Base-by-base conservation (phyloP, 129 eudicot species). In the Arctium lappa region DNA sequence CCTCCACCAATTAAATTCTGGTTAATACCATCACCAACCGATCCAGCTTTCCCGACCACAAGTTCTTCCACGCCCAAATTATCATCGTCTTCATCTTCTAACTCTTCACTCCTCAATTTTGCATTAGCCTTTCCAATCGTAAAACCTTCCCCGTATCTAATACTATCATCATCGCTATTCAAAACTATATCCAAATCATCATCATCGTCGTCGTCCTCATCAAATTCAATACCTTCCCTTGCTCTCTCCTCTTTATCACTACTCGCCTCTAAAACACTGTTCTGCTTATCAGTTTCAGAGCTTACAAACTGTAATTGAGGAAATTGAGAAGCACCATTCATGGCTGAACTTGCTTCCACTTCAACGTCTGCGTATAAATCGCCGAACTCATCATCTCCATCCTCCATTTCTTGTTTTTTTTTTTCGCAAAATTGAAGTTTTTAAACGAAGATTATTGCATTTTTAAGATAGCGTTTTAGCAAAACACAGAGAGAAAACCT, bases 281-380 rank as follows among this genome's bases (percentile, higher is more conserved):
- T 77, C 37, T 2, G 77, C 1, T 11, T 75, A 63, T 13, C 85
- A 33, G 13, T 62, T 63, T 62, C 77, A 50, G 29, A 44, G 77
- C 60, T 48, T 32, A 77, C 74, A 18, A 68, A 6, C 72, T 79
- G 36, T 68, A 82, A 48, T 27, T 80, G 60, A n/a, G 87, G 65
- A 38, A 34, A 30, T 16, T 71, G 80, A 10, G 80, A 78, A 44
- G 74, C 85, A 46, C 72, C 85, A 27, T 81, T 83, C 50, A 91
- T 91, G 63, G 97, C 90, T 18, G 97, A 89, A 80, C 81, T 86
- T 48, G 91, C 93, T 72, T 86, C 89, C 40, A 89, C 84, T 85
- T 90, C 98, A 29, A 91, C 93, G 60, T 91, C 97, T 36, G 91
- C 94, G 84, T 94, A 94, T 66, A 91, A 89, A 68, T 91, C 98